Evolutionary conservation across 441 rosid species (phyloP).

Genomic region (Aleurites moluccanus): DNA sequence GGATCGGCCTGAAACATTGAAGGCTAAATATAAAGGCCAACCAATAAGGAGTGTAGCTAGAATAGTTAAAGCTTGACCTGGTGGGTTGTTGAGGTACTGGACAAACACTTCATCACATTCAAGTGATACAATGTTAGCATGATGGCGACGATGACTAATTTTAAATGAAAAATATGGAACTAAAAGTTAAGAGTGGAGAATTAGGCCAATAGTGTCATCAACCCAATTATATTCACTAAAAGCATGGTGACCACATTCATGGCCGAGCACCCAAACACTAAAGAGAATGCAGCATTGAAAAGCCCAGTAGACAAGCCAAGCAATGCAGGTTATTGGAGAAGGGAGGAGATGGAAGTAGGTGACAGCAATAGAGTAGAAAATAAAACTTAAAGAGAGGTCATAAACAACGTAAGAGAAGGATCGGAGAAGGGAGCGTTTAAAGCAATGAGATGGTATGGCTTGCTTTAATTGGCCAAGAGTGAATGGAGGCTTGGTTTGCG

Average conservation of each 20-base stretch:
- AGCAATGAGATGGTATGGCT: constrained; percentile 85
- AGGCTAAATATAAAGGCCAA: constrained; percentile 79
- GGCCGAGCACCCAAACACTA: constrained; percentile 84
- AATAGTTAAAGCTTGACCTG: constrained; percentile 50
- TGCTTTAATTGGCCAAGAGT: constrained; percentile 60
- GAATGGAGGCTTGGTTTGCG: constrained; percentile 62
- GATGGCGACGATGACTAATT: constrained; percentile 87
- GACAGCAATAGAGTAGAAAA: constrained; percentile 57
- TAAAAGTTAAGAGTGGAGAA: constrained; percentile 71
- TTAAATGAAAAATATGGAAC: constrained; percentile 94
- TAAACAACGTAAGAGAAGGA: constrained; percentile 61
- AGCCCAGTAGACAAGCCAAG: constrained; percentile 79
- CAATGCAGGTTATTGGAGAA: constrained; percentile 46
- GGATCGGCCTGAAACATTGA: constrained; percentile 70
- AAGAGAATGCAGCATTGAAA: constrained; percentile 71
- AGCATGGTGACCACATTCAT: constrained; percentile 94
- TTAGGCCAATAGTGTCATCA: constrained; percentile 72
- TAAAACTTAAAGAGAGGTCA: constrained; percentile 50
- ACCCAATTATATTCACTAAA: constrained; percentile 84
- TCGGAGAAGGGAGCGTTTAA: constrained; percentile 61
- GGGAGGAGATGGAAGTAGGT: constrained; percentile 54
- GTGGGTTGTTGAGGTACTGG: constrained; percentile 73
- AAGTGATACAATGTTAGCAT: constrained; percentile 72
- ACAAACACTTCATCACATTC: constrained; percentile 84
- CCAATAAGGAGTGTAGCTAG: constrained; percentile 57